phyloP scores from a whole-genome alignment of 345 rosid genomes.

The Salix arbutifolia region DNA sequence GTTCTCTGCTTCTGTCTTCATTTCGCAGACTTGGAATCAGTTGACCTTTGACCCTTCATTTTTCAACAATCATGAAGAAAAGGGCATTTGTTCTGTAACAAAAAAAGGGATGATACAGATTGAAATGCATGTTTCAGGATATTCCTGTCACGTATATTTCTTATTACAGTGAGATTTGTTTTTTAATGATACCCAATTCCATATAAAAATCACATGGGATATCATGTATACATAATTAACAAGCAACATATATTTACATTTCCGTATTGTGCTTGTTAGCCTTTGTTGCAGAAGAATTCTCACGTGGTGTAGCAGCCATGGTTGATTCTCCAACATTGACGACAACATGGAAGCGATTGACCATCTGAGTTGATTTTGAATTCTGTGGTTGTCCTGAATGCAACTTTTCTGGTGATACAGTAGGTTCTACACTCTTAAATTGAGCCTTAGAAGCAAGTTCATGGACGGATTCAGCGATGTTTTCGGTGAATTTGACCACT shows the following conservation, averaged over 20 bases:
- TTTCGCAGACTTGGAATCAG: too few relatives aligned
- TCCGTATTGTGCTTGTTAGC: neutral
- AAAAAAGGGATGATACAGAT: neutral
- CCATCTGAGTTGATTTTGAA: neutral
- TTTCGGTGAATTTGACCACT: constrained; percentile 42
- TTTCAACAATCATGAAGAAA: neutral
- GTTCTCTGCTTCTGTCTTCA: too few relatives aligned
- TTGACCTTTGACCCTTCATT: too few relatives aligned
- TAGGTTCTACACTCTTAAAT: constrained; percentile 32
- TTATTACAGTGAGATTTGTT: too few relatives aligned
- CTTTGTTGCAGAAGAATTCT: neutral
- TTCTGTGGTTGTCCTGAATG: neutral
- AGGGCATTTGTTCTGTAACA: neutral
- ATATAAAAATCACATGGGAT: too few relatives aligned
- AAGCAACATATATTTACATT: neutral
- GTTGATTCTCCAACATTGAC: constrained; percentile 7
- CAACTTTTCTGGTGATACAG: constrained; percentile 29
- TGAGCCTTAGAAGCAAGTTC: constrained; percentile 52
- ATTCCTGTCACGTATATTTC: too few relatives aligned
- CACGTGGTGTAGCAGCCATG: neutral
- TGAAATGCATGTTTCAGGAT: neutral
- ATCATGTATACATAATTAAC: too few relatives aligned
- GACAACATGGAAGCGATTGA: constrained; percentile 4
- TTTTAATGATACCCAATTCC: too few relatives aligned
- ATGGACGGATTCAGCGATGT: constrained; percentile 44